Percentiles rank a stretch among this genome's conserved stretches.
Evolutionary conservation across 371 early-diverging fungal species (phyloP).

Genomic region (Rhizomucor pusillus): DNA sequence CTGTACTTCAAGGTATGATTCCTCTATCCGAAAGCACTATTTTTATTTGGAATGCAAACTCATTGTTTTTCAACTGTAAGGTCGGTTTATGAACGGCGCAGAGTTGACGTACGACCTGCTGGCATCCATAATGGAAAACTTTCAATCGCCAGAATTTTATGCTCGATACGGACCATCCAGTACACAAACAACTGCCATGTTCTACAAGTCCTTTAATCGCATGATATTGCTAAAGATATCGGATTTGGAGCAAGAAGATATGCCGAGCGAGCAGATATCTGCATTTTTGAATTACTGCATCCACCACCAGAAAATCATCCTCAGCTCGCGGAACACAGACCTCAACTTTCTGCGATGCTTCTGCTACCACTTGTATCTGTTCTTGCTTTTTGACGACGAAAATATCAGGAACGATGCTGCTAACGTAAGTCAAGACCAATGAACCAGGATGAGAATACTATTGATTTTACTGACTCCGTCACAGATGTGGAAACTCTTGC

Average conservation of each 20-base stretch:
- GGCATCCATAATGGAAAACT: constrained; percentile 52
- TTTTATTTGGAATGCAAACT: no score
- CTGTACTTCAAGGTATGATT: constrained; percentile 59
- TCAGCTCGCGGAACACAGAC: constrained; percentile 58
- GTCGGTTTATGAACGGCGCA: constrained; percentile 50
- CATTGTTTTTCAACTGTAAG: no score
- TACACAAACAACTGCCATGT: constrained; percentile 17
- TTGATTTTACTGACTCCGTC: no score
- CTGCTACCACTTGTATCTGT: constrained; percentile 63
- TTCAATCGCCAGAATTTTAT: constrained; percentile 32
- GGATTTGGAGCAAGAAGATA: constrained; percentile 37
- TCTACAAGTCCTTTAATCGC: constrained; percentile 57
- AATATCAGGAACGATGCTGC: constrained; percentile 47
- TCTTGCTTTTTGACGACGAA: constrained; percentile 44
- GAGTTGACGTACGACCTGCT: constrained; percentile 61
- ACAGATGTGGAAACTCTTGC: constrained; percentile 63
- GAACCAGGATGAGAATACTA: background rate
- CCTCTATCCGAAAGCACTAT: no score
- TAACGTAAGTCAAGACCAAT: constrained; percentile 32
- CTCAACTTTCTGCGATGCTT: constrained; percentile 63
- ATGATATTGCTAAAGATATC: constrained; percentile 56
- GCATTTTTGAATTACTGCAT: constrained; percentile 63
- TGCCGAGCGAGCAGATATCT: constrained; percentile 26
- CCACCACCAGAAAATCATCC: constrained; percentile 66
- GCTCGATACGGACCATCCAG: constrained; percentile 11